Base-by-base conservation (phyloP, 306 rosid genomes). In the Trifolium repens region DNA sequence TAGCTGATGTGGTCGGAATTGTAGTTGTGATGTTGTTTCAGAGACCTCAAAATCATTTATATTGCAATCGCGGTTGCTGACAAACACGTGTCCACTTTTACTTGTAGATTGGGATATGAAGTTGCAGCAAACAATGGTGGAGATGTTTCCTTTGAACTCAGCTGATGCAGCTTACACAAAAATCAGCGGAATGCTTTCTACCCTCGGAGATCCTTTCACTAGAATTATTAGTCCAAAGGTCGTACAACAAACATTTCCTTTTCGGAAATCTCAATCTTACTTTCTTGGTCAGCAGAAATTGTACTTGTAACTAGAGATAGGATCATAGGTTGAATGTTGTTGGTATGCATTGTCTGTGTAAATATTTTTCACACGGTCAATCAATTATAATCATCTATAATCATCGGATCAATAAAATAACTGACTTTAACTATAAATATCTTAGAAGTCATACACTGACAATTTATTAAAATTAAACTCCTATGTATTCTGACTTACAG, bases 191-290 rank as follows among this genome's bases (percentile, higher is more conserved):
- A 94, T 94, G 98, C 96, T 94, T 66, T 89, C 98, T 34, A 94
- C 98, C 17, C 98, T 94, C 55, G 98, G 98, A 57, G 98, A 94
- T 80, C 98, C 98, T 40, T 94, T 94, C 81, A 91, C 97, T 11
- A 86, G 96, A 78, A 91, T 94, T 55, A 89, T 94, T 79, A 94
- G 93, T 82, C 98, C 98, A 44, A 91, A 90, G 96, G 98, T 94
- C 73, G 55, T 47, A 1, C 55, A 9, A 57, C 22, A 66, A 46
- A 5, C 54, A 67, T 63, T 75, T 30, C 55, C 35, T 61, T 74
- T 44, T 74, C 60, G 53, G 34, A 26, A 78, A 57, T 80, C 46
- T 66, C 72, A 68, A 32, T 4, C 50, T 42, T 15, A 43, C 76
- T n/a, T 7, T 69, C 17, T 61, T 19, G 8, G 11, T 50, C 5